Base-by-base conservation (phyloP, 345 rosid genomes). In the Linum lewisii region DNA sequence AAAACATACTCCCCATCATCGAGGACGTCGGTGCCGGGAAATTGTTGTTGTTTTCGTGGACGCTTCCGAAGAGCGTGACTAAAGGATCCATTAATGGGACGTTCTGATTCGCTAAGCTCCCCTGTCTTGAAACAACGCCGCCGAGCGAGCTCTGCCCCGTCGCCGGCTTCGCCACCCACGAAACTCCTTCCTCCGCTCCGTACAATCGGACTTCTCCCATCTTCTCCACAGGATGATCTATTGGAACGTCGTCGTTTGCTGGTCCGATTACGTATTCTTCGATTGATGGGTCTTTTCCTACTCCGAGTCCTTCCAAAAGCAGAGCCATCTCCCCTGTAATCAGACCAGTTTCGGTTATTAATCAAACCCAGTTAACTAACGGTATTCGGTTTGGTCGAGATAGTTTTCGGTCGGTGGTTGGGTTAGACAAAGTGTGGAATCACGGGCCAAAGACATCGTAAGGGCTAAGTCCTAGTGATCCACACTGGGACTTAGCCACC, bases 231-330 rank as follows among this genome's bases (percentile, higher is more conserved):
- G 57, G 61, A 10, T 24, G 42, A 9, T 51, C 70, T 51, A 7
- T 9, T 61, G 77, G 18, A 42, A 3, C 47, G 34, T 16, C 47
- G 47, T 11, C 47, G 22, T 57, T 24, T 6, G 69, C 72, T 1
- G 75, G 77, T 11, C 73, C 63, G 9, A 78, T 52, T 3, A 72
- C 25, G 54, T 72, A 72, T 60, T 78, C 77, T 50, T 75, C 82
- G 20, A 78, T 58, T 20, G 62, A 52, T n/a, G 73, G 62, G 22
- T 72, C 69, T 1, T 21, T 52, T 42, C 79, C 75, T 4, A 58
- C 73, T 10, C 75, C 82, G 5, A 78, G 77, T 19, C 82, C 82
- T 67, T 78, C 82, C 22, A 75, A 37, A 2, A 78, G 75, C 68
- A 78, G 63, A 9, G 82, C 79, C 70, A 78, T 16, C 60, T 78